Base-by-base conservation (phyloP, 176 grass and related monocot genomes). In the Zoysia pacifica region DNA sequence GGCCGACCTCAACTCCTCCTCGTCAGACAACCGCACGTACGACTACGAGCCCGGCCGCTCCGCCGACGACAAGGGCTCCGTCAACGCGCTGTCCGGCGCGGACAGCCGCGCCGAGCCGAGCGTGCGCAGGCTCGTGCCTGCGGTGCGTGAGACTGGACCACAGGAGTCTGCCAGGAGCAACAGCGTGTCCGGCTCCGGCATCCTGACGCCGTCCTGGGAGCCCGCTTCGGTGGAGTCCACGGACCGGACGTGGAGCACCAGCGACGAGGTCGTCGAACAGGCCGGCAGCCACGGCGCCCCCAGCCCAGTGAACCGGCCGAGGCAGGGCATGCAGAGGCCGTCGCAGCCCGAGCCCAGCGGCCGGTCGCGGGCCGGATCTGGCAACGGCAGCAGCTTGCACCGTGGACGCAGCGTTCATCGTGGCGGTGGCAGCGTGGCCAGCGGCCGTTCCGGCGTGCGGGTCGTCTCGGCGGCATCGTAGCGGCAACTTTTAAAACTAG, bases 111-210 rank as follows among this genome's bases (percentile, higher is more conserved):
- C 66, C 65, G 90, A 91, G 78, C 81, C 90, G 20, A 81, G 71
- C 74, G 60, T 85, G 63, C 96, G 87, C 70, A 93, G 50, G 79
- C 86, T 88, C 67, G 90, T 82, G 35, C 74, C 78, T 9, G 62
- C 90, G 2, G 81, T 76, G 39, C 81, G 88, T 35, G 90, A 93
- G 53, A 45, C 81, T 8, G 94, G 93, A 79, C 87, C 90, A 1
- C 95, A 97, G 80, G 95, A 97, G 63, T 93, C 92, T 0, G 95
- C 92, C 1, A 92, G 95, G 67, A 98, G 95, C 84, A 98, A 94
- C 74, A 98, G 88, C 62, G 74, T 98, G 45, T 80, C 75, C 75
- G 4, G 86, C 83, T 28, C 28, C 28, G 28, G 28, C 11, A 72
- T 89, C 28, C 85, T 84, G 84, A 82, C 90, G 46, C 88, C 71